Evolutionary conservation across 345 rosid genomes (phyloP).

Genomic region (Raphanus sativus): DNA sequence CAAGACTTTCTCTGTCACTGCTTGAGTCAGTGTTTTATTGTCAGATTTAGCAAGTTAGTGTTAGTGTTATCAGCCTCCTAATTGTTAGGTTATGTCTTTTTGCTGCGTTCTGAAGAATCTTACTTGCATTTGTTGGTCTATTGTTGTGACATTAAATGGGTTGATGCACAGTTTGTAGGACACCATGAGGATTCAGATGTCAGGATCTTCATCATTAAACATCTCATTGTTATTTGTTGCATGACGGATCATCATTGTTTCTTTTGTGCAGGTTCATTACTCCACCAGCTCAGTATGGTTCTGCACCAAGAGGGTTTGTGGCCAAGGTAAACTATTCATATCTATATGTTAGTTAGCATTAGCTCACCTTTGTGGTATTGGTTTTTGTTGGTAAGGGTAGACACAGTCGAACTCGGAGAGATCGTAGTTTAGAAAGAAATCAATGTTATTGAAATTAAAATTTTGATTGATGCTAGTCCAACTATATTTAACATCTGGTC

Average conservation of each 20-base stretch:
- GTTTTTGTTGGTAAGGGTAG: background rate
- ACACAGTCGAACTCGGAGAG: background rate
- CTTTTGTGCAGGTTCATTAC: constrained; percentile 52
- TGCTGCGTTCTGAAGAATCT: background rate
- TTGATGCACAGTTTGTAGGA: background rate
- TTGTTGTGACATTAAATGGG: background rate
- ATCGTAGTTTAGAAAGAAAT: background rate
- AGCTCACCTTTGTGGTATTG: background rate
- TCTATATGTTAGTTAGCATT: background rate
- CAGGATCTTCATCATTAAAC: too few relatives aligned
- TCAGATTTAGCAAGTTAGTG: too few relatives aligned
- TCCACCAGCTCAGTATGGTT: constrained; percentile 41
- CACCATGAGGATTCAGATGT: background rate
- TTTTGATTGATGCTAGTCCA: too few relatives aligned
- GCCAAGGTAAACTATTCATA: constrained; percentile 51
- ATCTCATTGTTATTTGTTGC: background rate
- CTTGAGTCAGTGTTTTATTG: too few relatives aligned
- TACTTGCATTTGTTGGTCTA: background rate
- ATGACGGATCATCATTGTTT: too few relatives aligned
- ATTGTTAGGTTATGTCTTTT: background rate
- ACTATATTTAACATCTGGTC: background rate
- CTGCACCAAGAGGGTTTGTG: constrained; percentile 27
- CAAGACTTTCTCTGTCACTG: too few relatives aligned
- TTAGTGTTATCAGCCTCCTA: too few relatives aligned
- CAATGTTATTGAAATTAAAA: too few relatives aligned